Evolutionary conservation across 345 rosid species (phyloP), one percentile per base, ranked within the genome.

Genomic region (Salix dunnii): DNA sequence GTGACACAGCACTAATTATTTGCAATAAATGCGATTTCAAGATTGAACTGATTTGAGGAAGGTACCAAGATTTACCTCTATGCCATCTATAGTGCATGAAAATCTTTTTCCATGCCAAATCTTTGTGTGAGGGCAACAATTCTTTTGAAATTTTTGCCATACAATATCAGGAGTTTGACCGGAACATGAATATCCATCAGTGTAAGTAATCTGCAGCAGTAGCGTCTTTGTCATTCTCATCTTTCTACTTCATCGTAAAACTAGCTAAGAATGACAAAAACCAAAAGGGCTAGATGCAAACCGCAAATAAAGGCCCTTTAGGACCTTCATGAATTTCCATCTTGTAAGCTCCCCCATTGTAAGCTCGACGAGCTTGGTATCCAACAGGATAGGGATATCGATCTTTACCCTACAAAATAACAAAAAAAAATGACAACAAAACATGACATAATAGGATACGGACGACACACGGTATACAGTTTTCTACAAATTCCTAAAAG

Each of bases 371-470:
- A 75, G 97, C 97, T 36, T 67, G 88, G 84, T 88, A 95, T 23
- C 97, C 97, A 81, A 91, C 89, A 9, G 97, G 98, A 85, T 92
- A 94, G 80, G 98, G 97, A 84, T 88, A 89, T 11, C 97, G 94
- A 83, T 88, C 97, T 88, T 90, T 90, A 4, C 99, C 97, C 99
- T 95, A 70, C 67, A 77, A 53, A 75, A 71, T 6, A 65, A 65
- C n/a, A n/a, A n/a, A n/a, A n/a, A n/a, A n/a, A n/a, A n/a, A n/a
- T n/a, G n/a, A n/a, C n/a, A n/a, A n/a, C n/a, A n/a, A n/a, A 6
- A 62, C 43, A 64, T 67, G 72, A 46, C 16, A 65, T 27, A 40
- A 65, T 65, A 16, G 51, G 72, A 27, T 38, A 11, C 30, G 12
- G 49, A 7, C 71, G 49, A 7, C 71, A 33, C 43, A 42, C 46